Evolutionary conservation across 2,329 filamentous ascomycete species (phyloP), one percentile per base, ranked within the genome.

Genomic region (Teratosphaeria zuluensis): DNA sequence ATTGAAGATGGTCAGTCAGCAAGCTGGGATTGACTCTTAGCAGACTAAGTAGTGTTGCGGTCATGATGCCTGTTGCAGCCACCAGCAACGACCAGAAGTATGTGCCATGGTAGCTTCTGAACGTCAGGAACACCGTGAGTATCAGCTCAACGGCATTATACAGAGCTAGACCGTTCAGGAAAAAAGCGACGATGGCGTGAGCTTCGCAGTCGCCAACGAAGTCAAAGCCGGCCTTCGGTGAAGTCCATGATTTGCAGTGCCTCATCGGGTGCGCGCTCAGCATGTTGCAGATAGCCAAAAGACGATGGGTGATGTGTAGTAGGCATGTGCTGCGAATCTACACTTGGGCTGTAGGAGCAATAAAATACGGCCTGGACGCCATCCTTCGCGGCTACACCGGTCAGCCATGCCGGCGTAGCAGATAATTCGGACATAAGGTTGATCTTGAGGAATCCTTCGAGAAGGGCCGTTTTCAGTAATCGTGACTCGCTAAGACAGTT

Each of bases 11-110:
- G 74, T 74, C 0, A 75, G 24, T 54, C 72, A 73, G 64, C 75
- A 76, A 14, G 66, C 68, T 4, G 70, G 68, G 72, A 77, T 74
- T 60, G 76, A 74, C 24, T 73, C 70, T 61, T 73, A 58, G 1
- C 77, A 79, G 1, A 75, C 60, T 9, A 72, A 67, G 59, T 80
- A 79, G 0, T 74, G 75, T 16, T 16, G 35, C 35, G 11, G 12
- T 16, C 4, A 78, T 63, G 46, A 79, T 73, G 6, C 76, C 75
- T 16, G 73, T 62, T 0, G 74, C 72, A 1, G 76, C 68, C 31
- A 77, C 62, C 24, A 79, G 59, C 58, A 80, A 66, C 53, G 73
- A 75, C 77, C 77, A 79, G 61, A 80, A 80, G 60, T 80, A 80
- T 11, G 77, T 64, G 0, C 78, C 77, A 24, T 68, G 65, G 54